A percentile compares a stretch with the other conserved stretches of the same genome.
phyloP scores from a whole-genome alignment of 768 basidiomycete species.

The Lactarius deliciosus region DNA sequence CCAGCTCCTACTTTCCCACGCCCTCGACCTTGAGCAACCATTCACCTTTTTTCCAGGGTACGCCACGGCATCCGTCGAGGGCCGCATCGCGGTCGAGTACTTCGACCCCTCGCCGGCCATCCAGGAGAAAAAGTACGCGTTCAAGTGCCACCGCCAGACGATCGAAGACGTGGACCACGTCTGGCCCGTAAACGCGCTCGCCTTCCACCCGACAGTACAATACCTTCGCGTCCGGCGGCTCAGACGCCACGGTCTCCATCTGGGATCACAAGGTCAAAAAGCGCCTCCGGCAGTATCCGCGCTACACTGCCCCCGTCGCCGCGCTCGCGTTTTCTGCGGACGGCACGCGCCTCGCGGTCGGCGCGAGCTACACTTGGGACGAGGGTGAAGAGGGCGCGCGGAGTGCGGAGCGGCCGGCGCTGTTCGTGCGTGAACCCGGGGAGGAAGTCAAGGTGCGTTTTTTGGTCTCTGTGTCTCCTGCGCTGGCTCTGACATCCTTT shows the following conservation, averaged over 20 bases:
- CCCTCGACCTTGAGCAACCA: background rate
- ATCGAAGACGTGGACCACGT: conserved; percentile 92
- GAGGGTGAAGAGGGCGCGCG: conserved; percentile 74
- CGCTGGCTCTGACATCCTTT: background rate
- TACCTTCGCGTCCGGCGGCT: conserved; percentile 94
- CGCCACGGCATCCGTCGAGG: conserved; percentile 91
- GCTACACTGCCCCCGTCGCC: conserved; percentile 73
- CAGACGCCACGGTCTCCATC: conserved; percentile 89
- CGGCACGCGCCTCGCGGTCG: conserved; percentile 80
- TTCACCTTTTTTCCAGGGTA: conserved; percentile 56
- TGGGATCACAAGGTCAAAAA: conserved; percentile 99
- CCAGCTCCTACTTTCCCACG: conserved; percentile 10
- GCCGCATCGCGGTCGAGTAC: conserved; percentile 96
- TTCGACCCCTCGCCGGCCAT: conserved; percentile 76
- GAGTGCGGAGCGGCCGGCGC: conserved; percentile 57
- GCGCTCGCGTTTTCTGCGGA: conserved; percentile 81
- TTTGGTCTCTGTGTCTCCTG: background rate
- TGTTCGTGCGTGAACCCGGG: conserved; percentile 63
- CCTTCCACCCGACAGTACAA: conserved; percentile 94
- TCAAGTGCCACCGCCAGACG: conserved; percentile 93
- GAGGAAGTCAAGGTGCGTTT: conserved; percentile 72
- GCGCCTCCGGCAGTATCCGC: conserved; percentile 85
- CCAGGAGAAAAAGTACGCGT: conserved; percentile 92
- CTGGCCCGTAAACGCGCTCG: conserved; percentile 93
- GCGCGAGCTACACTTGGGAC: conserved; percentile 87